These are phyloP conservation scores for Mucor indicus DNA, from an alignment of 371 early-diverging fungal genomes.

Conservation along the genomic window DNA sequence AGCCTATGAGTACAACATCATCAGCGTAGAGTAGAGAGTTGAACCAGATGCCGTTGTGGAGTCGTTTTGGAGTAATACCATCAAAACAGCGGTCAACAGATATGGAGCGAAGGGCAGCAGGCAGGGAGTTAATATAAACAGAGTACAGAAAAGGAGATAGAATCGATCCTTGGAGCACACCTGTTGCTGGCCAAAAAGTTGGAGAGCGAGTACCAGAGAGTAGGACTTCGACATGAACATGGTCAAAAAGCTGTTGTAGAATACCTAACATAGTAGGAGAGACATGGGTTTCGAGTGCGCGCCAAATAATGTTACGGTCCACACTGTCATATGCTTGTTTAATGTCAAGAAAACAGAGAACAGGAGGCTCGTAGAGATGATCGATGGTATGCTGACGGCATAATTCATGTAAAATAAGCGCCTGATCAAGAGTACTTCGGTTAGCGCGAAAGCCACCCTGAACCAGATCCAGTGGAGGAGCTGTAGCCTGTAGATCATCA, in stretches of 20 bases:
- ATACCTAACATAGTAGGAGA: conserved; percentile 2
- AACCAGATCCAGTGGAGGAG: conserved; percentile 17
- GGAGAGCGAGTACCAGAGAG: conserved; percentile 4
- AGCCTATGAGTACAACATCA: conserved; percentile 27
- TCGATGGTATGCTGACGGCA: background rate
- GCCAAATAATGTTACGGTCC: conserved; percentile 18
- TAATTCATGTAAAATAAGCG: conserved; percentile 21
- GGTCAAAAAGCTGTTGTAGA: conserved; percentile 16
- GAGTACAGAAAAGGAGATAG: conserved; percentile 24
- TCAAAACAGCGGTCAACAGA: background rate
- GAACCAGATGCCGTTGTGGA: too few species aligned
- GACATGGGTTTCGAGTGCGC: background rate
- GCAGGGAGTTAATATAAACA: conserved; percentile 20
- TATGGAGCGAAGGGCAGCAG: conserved; percentile 1
- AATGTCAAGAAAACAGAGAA: conserved; percentile 27
- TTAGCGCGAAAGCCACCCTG: conserved; percentile 33
- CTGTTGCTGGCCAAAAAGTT: conserved; percentile 14
- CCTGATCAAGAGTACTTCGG: conserved; percentile 28
- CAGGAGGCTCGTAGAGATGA: conserved; percentile 1
- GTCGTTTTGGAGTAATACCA: background rate
- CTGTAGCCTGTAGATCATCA: background rate
- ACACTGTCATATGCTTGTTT: conserved; percentile 31
- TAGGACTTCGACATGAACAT: conserved; percentile 11
- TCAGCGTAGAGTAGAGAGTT: conserved; percentile 26
- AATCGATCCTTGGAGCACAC: conserved; percentile 28